phyloP scores from a whole-genome alignment of 805 yeast species.

The Pichia exigua region DNA sequence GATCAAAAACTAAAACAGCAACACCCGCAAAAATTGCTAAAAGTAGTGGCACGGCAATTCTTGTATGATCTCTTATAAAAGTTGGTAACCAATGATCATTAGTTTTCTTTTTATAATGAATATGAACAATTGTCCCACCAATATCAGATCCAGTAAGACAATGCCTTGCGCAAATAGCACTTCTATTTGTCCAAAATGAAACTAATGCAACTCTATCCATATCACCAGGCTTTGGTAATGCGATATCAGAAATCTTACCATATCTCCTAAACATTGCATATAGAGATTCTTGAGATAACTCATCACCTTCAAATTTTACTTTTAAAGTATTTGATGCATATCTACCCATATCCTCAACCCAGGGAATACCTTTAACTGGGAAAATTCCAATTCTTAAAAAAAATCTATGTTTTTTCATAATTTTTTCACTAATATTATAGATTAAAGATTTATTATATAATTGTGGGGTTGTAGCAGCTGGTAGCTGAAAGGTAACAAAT shows the following conservation, averaged over 20 bases:
- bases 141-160: slow-evolving; percentile 77
- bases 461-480: slow-evolving; percentile 30
- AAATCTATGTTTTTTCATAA: slow-evolving; percentile 17
- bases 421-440: slow-evolving; percentile 11
- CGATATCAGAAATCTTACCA: slow-evolving; percentile 73
- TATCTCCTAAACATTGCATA: slow-evolving; percentile 80
- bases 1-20: slow-evolving; percentile 86
- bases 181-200: slow-evolving; percentile 45
- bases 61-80: slow-evolving; percentile 65
- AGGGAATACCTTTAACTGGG: slow-evolving; percentile 85
- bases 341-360: slow-evolving; percentile 90
- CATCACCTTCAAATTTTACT: slow-evolving; percentile 69
- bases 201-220: slow-evolving; percentile 48
- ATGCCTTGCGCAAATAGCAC: slow-evolving; percentile 82
- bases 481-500: slow-evolving; percentile 68
- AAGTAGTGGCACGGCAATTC: slow-evolving; percentile 72
- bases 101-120: slow-evolving; percentile 57
- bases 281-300: slow-evolving; percentile 67
- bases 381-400: slow-evolving; percentile 48
- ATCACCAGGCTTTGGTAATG: slow-evolving; percentile 42
- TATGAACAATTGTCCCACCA: slow-evolving; percentile 60
- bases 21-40: slow-evolving; percentile 72
- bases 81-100: slow-evolving; percentile 47
- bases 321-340: slow-evolving; percentile 57
- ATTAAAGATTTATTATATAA: slow-evolving; percentile 14